A percentile compares a stretch with the other conserved stretches of the same genome.
phyloP scores from a whole-genome alignment of 345 rosid species.

The Populus alba region DNA sequence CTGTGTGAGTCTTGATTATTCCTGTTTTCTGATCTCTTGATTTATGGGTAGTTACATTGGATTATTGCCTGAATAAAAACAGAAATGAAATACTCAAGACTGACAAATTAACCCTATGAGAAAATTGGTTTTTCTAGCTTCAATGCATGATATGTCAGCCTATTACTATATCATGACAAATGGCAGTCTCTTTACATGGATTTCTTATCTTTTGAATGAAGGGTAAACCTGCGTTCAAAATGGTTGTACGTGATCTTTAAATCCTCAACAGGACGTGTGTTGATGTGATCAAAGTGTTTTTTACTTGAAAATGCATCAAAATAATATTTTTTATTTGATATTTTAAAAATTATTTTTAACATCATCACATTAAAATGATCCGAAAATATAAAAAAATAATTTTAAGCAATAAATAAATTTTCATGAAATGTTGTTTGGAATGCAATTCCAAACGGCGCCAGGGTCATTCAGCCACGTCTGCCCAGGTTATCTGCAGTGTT shows the following conservation, averaged over 20 bases:
- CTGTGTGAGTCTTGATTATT: conserved; percentile 22
- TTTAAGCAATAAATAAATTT: no score
- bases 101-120: neutral
- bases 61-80: neutral
- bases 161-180: no score
- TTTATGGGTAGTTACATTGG: neutral
- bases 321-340: no score
- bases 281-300: neutral
- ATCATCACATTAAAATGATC: no score
- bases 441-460: no score
- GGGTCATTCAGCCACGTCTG: neutral
- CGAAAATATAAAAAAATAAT: no score
- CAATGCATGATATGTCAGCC: neutral
- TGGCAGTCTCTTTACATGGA: neutral
- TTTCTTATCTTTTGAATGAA: neutral
- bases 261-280: neutral
- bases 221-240: neutral
- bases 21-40: neutral
- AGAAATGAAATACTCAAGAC: neutral
- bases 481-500: neutral
- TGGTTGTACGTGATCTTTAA: neutral
- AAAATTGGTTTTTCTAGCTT: neutral
- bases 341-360: no score
- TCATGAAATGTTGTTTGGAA: no score
- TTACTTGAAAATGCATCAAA: no score